Conservation (phyloP, 768 basidiomycete species). For the Hygrophorus pudorinus region DNA sequence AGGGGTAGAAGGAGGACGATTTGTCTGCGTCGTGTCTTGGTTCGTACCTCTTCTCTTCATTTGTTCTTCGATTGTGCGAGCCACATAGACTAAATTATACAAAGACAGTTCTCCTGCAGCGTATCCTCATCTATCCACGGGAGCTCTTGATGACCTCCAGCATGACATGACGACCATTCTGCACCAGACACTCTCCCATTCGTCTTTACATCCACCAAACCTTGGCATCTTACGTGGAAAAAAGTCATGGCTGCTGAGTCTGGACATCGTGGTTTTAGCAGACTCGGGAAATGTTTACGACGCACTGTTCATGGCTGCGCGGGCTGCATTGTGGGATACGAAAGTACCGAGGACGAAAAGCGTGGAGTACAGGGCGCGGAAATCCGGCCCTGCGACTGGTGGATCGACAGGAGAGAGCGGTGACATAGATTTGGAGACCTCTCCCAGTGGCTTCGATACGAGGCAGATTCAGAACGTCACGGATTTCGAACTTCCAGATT, state of each 20-base stretch:
- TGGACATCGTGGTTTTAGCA: constrained; percentile 66
- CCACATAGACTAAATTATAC: constrained; percentile 15
- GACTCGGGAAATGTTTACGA: constrained; percentile 73
- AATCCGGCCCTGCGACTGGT: not conserved
- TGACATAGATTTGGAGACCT: constrained; percentile 50
- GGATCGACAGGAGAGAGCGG: constrained; percentile 9
- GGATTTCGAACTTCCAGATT: constrained; percentile 83
- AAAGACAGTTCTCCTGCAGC: constrained; percentile 69
- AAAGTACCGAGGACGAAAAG: constrained; percentile 65
- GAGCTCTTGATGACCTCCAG: constrained; percentile 66
- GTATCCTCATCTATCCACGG: constrained; percentile 56
- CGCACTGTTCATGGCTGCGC: constrained; percentile 68
- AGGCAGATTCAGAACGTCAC: constrained; percentile 39
- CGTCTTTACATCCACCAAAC: constrained; percentile 55
- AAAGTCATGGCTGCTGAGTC: constrained; percentile 67
- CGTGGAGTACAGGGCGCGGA: constrained; percentile 51
- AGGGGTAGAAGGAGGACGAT: constrained; percentile 46
- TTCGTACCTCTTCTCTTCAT: constrained; percentile 25
- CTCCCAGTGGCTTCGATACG: constrained; percentile 50
- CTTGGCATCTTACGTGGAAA: constrained; percentile 47
- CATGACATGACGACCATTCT: constrained; percentile 59
- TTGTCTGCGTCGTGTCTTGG: constrained; percentile 71
- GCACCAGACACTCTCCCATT: constrained; percentile 54
- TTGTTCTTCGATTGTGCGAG: constrained; percentile 5
- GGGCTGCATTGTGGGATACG: constrained; percentile 74